Conservation (phyloP, 164 flowering plant genomes). For the Euptelea pleiosperma region DNA sequence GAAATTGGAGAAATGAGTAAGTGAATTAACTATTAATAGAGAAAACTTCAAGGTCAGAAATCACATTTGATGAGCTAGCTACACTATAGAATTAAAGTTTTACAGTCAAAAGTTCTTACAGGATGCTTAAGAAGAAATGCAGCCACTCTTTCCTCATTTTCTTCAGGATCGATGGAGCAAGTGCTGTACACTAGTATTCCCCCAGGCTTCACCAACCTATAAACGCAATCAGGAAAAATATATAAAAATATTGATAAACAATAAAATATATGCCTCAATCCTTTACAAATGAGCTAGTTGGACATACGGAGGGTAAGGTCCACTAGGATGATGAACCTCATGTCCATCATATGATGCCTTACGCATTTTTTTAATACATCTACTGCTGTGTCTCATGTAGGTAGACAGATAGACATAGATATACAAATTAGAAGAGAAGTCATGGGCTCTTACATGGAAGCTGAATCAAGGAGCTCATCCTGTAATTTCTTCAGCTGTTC, state of each 20-base stretch:
- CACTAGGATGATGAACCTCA: no score
- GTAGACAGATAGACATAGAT: no score
- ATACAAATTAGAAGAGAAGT: no score
- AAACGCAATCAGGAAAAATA: background rate
- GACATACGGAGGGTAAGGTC: no score
- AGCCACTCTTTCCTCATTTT: constrained; percentile 78
- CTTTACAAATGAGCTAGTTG: no score
- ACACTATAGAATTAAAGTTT: no score
- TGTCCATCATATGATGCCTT: no score
- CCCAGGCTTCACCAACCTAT: constrained; percentile 78
- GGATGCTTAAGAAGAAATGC: constrained; percentile 79
- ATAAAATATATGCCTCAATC: background rate
- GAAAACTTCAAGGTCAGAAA: no score
- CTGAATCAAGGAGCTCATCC: constrained; percentile 85
- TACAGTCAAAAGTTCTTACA: constrained; percentile 45
- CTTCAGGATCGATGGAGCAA: constrained; percentile 93
- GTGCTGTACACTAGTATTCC: constrained; percentile 88
- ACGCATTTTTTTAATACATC: no score
- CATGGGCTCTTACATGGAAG: constrained; percentile 50
- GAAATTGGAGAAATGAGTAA: background rate
- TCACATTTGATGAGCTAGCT: no score
- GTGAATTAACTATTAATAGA: no score
- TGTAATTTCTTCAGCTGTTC: constrained; percentile 67
- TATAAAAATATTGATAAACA: background rate
- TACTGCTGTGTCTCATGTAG: no score